These are phyloP conservation scores for Wickerhamomyces tratensis DNA, from an alignment of 805 yeast genomes.

Conservation along the genomic window DNA sequence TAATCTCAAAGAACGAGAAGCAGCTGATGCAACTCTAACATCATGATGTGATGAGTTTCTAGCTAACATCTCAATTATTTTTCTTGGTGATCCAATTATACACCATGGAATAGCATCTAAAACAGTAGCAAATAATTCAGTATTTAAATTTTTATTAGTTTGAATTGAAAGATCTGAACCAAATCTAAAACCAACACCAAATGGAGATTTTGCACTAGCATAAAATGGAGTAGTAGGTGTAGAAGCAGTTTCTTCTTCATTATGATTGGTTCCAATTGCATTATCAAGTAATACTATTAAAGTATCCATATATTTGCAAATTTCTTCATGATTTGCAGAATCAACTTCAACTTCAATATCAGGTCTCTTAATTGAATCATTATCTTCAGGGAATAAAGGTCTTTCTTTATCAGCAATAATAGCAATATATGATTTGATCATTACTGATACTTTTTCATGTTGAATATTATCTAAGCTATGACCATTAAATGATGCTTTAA, in stretches of 20 bases:
- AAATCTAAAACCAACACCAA: conserved; percentile 26
- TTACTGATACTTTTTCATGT: conserved; percentile 64
- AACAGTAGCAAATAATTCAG: conserved; percentile 59
- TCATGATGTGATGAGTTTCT: conserved; percentile 68
- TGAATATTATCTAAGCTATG: conserved; percentile 46
- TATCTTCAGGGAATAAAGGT: conserved; percentile 66
- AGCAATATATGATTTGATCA: conserved; percentile 62
- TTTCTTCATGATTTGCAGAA: conserved; percentile 54
- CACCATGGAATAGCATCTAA: conserved; percentile 73
- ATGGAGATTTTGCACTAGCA: conserved; percentile 22
- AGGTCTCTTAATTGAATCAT: conserved; percentile 22
- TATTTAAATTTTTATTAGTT: conserved; percentile 26
- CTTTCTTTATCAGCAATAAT: conserved; percentile 56
- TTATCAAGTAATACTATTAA: conserved; percentile 52
- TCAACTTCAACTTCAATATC: conserved; percentile 20
- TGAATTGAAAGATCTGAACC: conserved; percentile 30
- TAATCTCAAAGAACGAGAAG: conserved; percentile 51
- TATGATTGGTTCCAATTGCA: conserved; percentile 36
- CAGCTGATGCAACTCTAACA: conserved; percentile 49
- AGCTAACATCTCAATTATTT: conserved; percentile 65
- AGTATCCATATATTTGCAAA: conserved; percentile 45
- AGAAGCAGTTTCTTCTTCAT: conserved; percentile 25
- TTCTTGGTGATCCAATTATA: conserved; percentile 44
- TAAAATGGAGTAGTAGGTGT: conserved; percentile 26
- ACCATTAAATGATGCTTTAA: conserved; percentile 53